Evolutionary conservation across 1,139 yeast species (phyloP), one percentile per base, ranked within the genome.

Genomic region (Yamadazyma buinensis): DNA sequence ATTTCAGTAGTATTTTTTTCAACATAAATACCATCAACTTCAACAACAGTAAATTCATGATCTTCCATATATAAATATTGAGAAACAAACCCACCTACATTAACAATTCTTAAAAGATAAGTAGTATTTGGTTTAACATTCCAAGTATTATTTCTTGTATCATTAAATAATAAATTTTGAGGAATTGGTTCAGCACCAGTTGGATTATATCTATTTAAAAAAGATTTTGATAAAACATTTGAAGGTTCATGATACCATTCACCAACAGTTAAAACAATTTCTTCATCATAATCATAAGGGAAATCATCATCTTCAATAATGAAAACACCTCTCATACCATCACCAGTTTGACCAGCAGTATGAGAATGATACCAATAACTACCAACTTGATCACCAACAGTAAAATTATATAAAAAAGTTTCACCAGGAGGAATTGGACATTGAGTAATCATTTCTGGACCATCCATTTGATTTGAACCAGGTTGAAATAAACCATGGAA

Each of bases 311-410:
- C 86, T 46, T 82, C 88, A 39, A 83, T 70, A 28, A 83, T 69
- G 43, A 84, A 72, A 30, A 81, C 65, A n/a, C 81, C 88, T 53
- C 94, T 72, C 57, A 83, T 61, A 28, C 94, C 94, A 54, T 84
- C 94, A 45, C 84, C 80, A 47, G 80, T 81, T 56, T 84, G 92
- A 26, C 86, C 72, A 1, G 81, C 78, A 32, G 84, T 72, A 52
- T 84, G 94, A n/a, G 88, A 79, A 54, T 84, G 94, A 58, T 83
- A 83, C 94, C 92, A 84, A 56, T 67, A 84, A 10, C 87, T 75
- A 31, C 94, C 94, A 7, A 71, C 75, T 57, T 84, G 90, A 37
- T 75, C 71, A 21, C 64, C 67, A 23, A 81, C 80, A 3, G 78
- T 74, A 51, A 84, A 83, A 53, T 75, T 82, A 57, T 83, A 84